Conservation (phyloP, 306 rosid genomes). For the Prunus dulcis region DNA sequence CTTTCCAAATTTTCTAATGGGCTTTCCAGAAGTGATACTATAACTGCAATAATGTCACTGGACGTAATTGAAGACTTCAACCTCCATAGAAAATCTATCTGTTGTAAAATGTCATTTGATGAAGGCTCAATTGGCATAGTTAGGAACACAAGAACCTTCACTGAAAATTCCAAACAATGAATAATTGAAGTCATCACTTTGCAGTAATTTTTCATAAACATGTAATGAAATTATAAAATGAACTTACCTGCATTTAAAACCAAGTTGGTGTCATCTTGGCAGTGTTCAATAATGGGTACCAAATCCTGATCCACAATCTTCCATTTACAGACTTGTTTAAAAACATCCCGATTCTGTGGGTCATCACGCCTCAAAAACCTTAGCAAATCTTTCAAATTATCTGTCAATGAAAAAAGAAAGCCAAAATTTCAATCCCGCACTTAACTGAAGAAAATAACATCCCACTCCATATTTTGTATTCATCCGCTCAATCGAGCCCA, state of each 20-base stretch:
- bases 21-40: slow-evolving; percentile 66
- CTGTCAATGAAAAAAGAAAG: slow-evolving; percentile 23
- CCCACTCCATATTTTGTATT: background rate
- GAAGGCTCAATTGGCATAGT: slow-evolving; percentile 87
- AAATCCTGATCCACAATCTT: slow-evolving; percentile 59
- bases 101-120: slow-evolving; percentile 67
- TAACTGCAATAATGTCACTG: slow-evolving; percentile 55
- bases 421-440: background rate
- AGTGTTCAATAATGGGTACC: slow-evolving; percentile 70
- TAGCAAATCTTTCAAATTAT: slow-evolving; percentile 86
- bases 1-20: slow-evolving; percentile 86
- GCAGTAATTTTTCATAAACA: background rate
- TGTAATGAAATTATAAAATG: background rate
- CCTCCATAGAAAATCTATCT: slow-evolving; percentile 80
- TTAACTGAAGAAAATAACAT: background rate
- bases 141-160: slow-evolving; percentile 88
- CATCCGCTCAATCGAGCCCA: background rate
- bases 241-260: slow-evolving; percentile 70
- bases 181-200: background rate
- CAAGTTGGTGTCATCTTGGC: slow-evolving; percentile 65
- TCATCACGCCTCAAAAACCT: slow-evolving; percentile 94
- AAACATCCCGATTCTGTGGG: slow-evolving; percentile 74
- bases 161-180: slow-evolving; percentile 33
- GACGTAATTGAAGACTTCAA: slow-evolving; percentile 66
- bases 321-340: slow-evolving; percentile 94